phyloP scores from a whole-genome alignment of 768 basidiomycete genomes.

The Lentinus brumalis region DNA sequence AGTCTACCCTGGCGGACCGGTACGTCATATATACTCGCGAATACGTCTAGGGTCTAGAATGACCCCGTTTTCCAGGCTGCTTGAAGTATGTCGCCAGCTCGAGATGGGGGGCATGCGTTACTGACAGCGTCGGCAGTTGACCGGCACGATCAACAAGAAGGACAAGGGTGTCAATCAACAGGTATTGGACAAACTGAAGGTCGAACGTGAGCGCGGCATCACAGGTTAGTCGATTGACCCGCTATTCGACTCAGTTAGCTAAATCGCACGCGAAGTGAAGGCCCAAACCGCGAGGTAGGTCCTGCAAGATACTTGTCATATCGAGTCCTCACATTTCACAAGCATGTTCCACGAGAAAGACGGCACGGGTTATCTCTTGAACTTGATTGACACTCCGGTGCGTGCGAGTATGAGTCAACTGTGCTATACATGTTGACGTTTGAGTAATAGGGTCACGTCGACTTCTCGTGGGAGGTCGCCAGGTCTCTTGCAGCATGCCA shows the following conservation, averaged over 20 bases:
- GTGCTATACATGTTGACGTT: background rate
- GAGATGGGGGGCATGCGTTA: background rate
- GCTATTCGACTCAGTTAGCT: background rate
- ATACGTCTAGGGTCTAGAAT: conserved; percentile 5
- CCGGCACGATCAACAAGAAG: conserved; percentile 79
- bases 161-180: conserved; percentile 74
- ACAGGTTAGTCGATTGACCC: conserved; percentile 59
- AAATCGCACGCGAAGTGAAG: conserved; percentile 63
- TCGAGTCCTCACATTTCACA: conserved; percentile 16
- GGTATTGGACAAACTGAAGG: conserved; percentile 92
- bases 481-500: conserved; percentile 92
- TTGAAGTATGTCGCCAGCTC: conserved; percentile 55
- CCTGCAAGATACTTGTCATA: background rate
- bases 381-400: conserved; percentile 95
- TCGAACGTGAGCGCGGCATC: conserved; percentile 95
- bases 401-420: conserved; percentile 20
- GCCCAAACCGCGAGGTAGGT: conserved; percentile 88
- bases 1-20: conserved; percentile 92
- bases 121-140: conserved; percentile 53
- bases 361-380: conserved; percentile 71
- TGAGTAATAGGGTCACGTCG: conserved; percentile 79
- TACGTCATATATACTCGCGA: conserved; percentile 33
- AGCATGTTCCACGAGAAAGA: conserved; percentile 78
- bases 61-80: conserved; percentile 45
- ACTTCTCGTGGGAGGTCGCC: conserved; percentile 97